Base-by-base conservation (phyloP, 768 basidiomycete genomes). In the Mycena alexandri region DNA sequence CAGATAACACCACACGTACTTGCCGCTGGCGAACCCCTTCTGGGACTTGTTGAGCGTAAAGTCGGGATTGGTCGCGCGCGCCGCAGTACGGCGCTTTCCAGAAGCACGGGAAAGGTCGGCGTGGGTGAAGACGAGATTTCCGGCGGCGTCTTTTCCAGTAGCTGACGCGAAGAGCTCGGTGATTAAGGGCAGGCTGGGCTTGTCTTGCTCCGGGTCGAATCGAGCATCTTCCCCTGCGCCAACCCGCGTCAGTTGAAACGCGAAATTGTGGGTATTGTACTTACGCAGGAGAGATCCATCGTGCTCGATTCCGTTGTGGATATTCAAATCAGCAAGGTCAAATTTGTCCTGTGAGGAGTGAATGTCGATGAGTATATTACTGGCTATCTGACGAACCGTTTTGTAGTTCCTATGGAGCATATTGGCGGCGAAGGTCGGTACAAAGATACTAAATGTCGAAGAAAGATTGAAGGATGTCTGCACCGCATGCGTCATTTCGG, bases 151-250 rank as follows among this genome's bases (percentile, higher is more conserved):
- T 29, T 81, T 82, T 19, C 85, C 86, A 0, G 83, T 79, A 1
- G 82, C 84, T 22, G 76, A 77, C 2, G 77, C 74, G 24, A 88
- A 71, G 19, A 88, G 65, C 42, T 81, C 81, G 1, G 82, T 72
- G 34, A 87, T 72, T 41, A 82, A 76, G 0, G 71, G 68, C 2
- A 76, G 64, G n/a, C 84, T 77, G 10, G 75, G 73, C 7, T 73
- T 68, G 12, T 70, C 69, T 72, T 88, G 87, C 69, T 84, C 75
- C 5, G 77, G 76, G 52, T 80, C 74, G 62, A 77, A 66, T 46
- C 71, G 71, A 9, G 70, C 67, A 70, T 93, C 91, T 47, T 86
- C 81, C 25, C 91, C 91, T 92, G 48, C 5, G 29, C 7, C 29
- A 33, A 48, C 29, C 25, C 21, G 34, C 41, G 25, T 14, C 21